Conservation (phyloP, 2,329 filamentous ascomycete species). For the Arthrobotrys pseudoclavata region DNA sequence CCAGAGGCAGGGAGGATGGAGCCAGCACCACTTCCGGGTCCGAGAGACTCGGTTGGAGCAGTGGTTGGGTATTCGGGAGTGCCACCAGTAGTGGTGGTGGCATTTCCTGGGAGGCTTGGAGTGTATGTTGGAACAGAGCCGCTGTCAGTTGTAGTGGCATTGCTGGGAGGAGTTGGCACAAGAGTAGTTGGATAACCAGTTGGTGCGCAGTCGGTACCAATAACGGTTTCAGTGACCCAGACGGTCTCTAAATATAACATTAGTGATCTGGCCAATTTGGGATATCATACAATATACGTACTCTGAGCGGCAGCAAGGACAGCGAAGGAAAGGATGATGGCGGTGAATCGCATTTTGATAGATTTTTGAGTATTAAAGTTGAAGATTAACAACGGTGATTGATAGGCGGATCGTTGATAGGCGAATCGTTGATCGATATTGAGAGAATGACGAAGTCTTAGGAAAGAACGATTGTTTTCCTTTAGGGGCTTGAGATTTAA, state of each 20-base stretch:
- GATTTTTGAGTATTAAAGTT: conserved; percentile 2
- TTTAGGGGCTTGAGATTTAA: conserved; percentile 20
- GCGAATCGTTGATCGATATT: background rate
- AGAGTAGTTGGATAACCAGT: conserved; percentile 36
- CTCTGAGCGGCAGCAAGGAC: conserved; percentile 51
- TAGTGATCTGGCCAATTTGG: background rate
- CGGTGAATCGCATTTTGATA: conserved; percentile 57
- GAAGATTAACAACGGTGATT: background rate
- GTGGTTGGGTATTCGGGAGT: conserved; percentile 35
- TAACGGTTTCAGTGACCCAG: conserved; percentile 55
- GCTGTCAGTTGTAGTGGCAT: conserved; percentile 28
- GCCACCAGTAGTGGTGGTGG: conserved; percentile 41
- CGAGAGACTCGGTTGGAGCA: conserved; percentile 29
- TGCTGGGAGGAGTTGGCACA: conserved; percentile 24
- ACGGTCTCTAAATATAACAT: conserved; percentile 48
- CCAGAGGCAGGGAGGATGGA: conserved; percentile 45
- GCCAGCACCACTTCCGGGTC: conserved; percentile 33
- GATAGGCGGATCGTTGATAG: background rate
- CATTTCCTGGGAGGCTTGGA: conserved; percentile 8
- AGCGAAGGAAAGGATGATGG: conserved; percentile 41
- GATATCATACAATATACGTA: conserved; percentile 1
- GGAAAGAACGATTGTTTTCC: conserved; percentile 42
- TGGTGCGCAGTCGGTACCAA: conserved; percentile 52
- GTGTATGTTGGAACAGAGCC: conserved; percentile 22
- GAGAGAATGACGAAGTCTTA: conserved; percentile 6